Percentiles rank a stretch among this genome's conserved stretches.
These are phyloP conservation scores for Termitomyces sp. DNA, from an alignment of 768 basidiomycete species.

Conservation along the genomic window DNA sequence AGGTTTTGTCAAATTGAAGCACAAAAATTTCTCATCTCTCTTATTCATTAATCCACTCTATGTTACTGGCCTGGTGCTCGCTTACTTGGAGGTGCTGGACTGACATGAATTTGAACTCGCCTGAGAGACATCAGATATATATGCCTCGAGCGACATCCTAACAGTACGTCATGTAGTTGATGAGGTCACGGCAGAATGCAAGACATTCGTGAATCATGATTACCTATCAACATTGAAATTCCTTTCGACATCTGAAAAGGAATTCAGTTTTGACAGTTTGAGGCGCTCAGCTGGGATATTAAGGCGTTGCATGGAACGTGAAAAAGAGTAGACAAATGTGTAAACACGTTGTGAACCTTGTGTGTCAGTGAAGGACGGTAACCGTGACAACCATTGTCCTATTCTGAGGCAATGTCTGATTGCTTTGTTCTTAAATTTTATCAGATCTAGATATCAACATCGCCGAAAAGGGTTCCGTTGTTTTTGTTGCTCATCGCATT, in stretches of 20 bases:
- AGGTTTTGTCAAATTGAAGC: too few species aligned
- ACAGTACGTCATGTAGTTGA: not conserved
- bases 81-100: not conserved
- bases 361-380: not conserved
- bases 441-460: not conserved
- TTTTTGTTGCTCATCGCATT: not conserved
- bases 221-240: too few species aligned
- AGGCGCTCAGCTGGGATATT: not conserved
- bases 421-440: constrained; percentile 4
- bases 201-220: not conserved
- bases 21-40: not conserved
- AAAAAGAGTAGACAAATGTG: not conserved
- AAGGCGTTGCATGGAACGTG: not conserved
- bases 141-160: not conserved
- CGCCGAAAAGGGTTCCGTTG: not conserved
- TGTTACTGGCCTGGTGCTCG: too few species aligned
- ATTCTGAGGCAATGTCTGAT: constrained; percentile 1
- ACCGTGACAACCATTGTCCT: constrained; percentile 12
- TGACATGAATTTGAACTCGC: not conserved
- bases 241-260: too few species aligned
- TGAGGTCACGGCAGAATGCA: not conserved
- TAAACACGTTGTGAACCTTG: not conserved
- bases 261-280: too few species aligned
- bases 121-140: not conserved
- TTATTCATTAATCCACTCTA: not conserved